Evolutionary conservation across 192 early-diverging fungal genomes (phyloP), one percentile per base, ranked within the genome.

Genomic region (Chytriomyces sp.): DNA sequence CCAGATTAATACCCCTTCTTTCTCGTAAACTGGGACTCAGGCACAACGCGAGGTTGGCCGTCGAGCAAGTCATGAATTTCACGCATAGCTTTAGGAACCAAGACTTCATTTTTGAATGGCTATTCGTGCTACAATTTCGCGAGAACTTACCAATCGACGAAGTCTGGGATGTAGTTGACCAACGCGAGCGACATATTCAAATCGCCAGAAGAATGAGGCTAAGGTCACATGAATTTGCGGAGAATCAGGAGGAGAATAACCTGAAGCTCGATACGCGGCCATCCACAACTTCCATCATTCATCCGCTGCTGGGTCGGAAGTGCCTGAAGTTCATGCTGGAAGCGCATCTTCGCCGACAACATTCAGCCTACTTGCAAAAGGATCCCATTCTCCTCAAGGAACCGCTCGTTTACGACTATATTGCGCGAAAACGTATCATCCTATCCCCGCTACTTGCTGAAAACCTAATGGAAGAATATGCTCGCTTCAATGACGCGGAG

Each of bases 381-480:
- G 44, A 49, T 22, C 14, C 22, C 17, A 22, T n/a, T 22, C 44
- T 49, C 14, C 17, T 49, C 22, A n/a, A n/a, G 44, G 17, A 10
- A 12, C 25, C 59, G 12, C 14, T 22, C 2, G 7, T 61, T 28
- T 65, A 25, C 63, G 39, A 65, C 5, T 65, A 65, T 14, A 34
- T 65, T 17, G 4, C n/a, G 10, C 22, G 31, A 28, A n/a, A 41
- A 33, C 28, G 34, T 30, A 5, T 65, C n/a, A 38, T 19, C 10
- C 30, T 65, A 19, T 39, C 63, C 7, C 25, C 39, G 8, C 39
- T 7, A 7, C 63, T 52, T 1, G 10, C 19, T 49, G n/a, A 65
- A 44, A 8, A 7, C 8, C 19, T 65, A 7, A 65, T 65, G 63
- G 7, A 40, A 5, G 63, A 65, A 44, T 65, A 30, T 32, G 63